These are phyloP conservation scores for Linnemannia schmuckeri DNA, from an alignment of 192 early-diverging fungal species.

Conservation along the genomic window DNA sequence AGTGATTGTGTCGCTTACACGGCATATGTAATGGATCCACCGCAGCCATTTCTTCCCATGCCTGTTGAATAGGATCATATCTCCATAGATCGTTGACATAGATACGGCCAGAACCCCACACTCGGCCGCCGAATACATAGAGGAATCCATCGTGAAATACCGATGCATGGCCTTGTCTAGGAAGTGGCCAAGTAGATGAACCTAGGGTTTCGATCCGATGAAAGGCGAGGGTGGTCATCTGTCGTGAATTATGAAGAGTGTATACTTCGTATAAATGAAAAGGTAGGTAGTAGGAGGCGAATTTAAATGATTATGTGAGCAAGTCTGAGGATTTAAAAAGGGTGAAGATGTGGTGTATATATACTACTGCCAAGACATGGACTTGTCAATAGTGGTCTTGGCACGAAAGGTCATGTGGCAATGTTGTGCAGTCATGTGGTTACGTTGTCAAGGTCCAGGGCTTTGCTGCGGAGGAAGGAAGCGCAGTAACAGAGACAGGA, in stretches of 20 bases:
- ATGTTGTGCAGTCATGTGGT: neutral
- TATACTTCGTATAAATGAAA: neutral
- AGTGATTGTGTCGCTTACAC: constrained; percentile 39
- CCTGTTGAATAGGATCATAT: constrained; percentile 13
- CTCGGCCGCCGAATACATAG: constrained; percentile 40
- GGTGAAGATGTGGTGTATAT: constrained; percentile 5
- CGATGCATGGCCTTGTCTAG: constrained; percentile 38
- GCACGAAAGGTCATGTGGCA: neutral
- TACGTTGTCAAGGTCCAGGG: no score
- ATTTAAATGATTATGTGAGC: neutral
- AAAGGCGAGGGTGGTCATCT: constrained; percentile 38
- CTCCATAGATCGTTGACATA: constrained; percentile 42
- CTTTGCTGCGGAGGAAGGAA: no score
- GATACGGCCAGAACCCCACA: constrained; percentile 32
- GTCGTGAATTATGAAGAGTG: constrained; percentile 13
- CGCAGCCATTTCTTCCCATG: constrained; percentile 17
- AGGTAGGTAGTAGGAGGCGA: neutral
- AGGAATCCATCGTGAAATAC: constrained; percentile 29
- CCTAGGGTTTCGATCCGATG: constrained; percentile 11
- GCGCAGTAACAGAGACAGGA: no score
- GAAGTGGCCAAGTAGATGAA: constrained; percentile 23
- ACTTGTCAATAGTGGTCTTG: no score
- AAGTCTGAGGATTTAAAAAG: neutral
- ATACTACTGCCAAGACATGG: neutral
- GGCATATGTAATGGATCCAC: constrained; percentile 20